Conservation (phyloP, 2,329 filamentous ascomycete species). For the Trichophyton simii region DNA sequence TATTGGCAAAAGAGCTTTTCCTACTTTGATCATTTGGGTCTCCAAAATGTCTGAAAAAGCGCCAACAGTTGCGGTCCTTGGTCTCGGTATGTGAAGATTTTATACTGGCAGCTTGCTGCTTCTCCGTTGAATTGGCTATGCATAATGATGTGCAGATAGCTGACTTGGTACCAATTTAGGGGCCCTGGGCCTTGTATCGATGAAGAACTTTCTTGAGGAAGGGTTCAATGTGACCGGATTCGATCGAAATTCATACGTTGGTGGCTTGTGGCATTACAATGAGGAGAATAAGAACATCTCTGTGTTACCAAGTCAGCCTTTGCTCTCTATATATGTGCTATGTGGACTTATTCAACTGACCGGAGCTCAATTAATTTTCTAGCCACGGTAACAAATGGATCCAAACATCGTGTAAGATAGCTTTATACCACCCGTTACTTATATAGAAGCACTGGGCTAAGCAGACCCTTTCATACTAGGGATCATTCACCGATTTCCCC, state of each 20-base stretch:
- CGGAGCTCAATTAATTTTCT: not conserved
- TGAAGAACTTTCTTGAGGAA: constrained; percentile 36
- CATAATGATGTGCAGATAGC: not conserved
- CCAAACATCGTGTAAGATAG: not conserved
- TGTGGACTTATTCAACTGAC: not conserved
- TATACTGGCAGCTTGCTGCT: not conserved
- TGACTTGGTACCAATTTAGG: constrained; percentile 12
- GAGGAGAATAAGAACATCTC: constrained; percentile 24
- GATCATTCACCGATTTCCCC: not conserved
- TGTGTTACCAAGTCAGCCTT: constrained; percentile 19
- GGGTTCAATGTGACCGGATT: constrained; percentile 36
- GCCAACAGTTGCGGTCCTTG: not conserved
- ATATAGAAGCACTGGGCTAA: not conserved
- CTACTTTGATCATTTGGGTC: not conserved
- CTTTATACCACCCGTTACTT: not conserved
- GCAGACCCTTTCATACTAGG: not conserved
- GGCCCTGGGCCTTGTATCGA: constrained; percentile 28
- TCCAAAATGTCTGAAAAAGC: not conserved
- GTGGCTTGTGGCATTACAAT: constrained; percentile 36
- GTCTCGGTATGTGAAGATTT: not conserved
- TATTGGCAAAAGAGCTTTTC: not conserved
- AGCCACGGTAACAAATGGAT: not conserved
- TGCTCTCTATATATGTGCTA: not conserved
- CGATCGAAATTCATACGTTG: constrained; percentile 31
- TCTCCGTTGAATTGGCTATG: not conserved